Evolutionary conservation across 306 rosid genomes (phyloP), one percentile per base, ranked within the genome.

Genomic region (Medicago lupulina): DNA sequence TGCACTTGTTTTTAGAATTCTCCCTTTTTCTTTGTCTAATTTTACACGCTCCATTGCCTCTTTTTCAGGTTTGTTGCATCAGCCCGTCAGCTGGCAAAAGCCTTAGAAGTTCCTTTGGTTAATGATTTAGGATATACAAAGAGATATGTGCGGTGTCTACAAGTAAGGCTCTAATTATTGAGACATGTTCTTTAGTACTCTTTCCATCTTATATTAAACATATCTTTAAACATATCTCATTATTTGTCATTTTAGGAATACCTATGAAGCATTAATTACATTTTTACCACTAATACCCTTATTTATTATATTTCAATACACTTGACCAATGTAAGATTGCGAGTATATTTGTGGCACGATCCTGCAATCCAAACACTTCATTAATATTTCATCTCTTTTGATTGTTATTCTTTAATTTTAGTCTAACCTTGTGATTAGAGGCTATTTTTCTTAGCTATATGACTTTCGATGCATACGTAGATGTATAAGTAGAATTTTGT

Each of bases 101-200:
- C 98, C 31, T 85, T 94, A 75, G 98, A 94, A 88, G 98, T 94
- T 76, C 98, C 98, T 10, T 88, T 94, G 81, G 98, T 94, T 80
- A 94, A 94, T 86, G 98, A 94, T 87, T 87, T 94, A 84, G 98
- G 98, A 67, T 94, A 94, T 86, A 95, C 98, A 12, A 95, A 95
- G 92, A 84, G 98, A 95, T 95, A 95, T 11, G 97, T 95, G 55
- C 91, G 98, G 54, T 95, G 98, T 83, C 88, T 95, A 58, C 98
- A 95, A 95, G 98, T 95, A 90, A 74, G 71, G 39, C 59, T 80
- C 36, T 44, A 36, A 58, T 49, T 71, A 64, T 72, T 15, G 63
- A 71, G 75, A 31, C 49, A n/a, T 34, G 31, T 13, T 47, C 73
- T 61, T 50, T 40, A 19, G 67, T 31, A 61, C 43, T 61, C 25